Percentiles rank a stretch among this genome's conserved stretches.
These are phyloP conservation scores for Barnettozyma sucrosica DNA, from an alignment of 805 yeast species.

Conservation along the genomic window DNA sequence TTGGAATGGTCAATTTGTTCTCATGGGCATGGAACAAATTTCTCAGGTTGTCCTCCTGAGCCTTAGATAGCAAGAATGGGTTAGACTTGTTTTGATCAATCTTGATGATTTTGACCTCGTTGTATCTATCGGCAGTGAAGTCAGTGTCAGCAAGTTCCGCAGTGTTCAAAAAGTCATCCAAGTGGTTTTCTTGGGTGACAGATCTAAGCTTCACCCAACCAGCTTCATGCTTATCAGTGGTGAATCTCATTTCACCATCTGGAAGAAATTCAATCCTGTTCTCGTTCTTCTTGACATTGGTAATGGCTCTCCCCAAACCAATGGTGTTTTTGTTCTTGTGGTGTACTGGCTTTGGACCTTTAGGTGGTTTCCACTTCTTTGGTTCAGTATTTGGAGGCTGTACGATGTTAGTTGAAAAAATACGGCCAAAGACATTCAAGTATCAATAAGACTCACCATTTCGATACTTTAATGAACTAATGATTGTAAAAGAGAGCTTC, in stretches of 20 bases:
- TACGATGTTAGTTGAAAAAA: conserved; percentile 1
- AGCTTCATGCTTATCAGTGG: conserved; percentile 78
- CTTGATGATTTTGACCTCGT: conserved; percentile 77
- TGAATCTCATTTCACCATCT: conserved; percentile 84
- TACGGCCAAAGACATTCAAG: no score
- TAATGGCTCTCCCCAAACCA: conserved; percentile 82
- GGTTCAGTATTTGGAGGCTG: conserved; percentile 40
- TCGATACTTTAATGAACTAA: neutral
- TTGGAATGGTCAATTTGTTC: conserved; percentile 75
- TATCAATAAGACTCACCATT: conserved; percentile 4
- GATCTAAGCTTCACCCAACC: conserved; percentile 88
- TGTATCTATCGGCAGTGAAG: conserved; percentile 84
- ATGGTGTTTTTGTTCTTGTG: conserved; percentile 78
- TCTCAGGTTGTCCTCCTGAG: conserved; percentile 57
- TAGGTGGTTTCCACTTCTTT: conserved; percentile 82
- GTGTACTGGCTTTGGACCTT: conserved; percentile 87
- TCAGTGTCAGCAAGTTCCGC: conserved; percentile 96
- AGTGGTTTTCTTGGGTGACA: conserved; percentile 88
- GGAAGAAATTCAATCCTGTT: conserved; percentile 68
- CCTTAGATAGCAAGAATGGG: conserved; percentile 58
- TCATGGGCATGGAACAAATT: conserved; percentile 63
- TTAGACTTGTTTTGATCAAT: conserved; percentile 47
- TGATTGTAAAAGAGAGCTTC: neutral
- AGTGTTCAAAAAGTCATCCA: conserved; percentile 91
- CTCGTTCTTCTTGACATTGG: conserved; percentile 64